Evolutionary conservation across 768 basidiomycete species (phyloP), one percentile per base, ranked within the genome.

Genomic region (Gloeostereum incarnatum): DNA sequence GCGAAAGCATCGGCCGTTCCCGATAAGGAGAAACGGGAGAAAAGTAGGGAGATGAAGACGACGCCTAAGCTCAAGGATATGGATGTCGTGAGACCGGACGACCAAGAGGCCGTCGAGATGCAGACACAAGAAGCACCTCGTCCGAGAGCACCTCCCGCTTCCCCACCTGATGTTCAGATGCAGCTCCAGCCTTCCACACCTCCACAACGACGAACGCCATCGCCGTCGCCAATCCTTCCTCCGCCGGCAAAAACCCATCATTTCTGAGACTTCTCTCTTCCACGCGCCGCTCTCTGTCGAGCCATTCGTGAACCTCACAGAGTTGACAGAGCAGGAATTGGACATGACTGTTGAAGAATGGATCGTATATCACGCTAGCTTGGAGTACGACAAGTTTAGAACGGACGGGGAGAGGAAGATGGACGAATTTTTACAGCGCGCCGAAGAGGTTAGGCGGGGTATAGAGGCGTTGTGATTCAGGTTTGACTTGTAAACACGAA

Each of bases 271-370:
- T 34, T 34, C 33, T 34, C 21, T 19, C 19, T n/a, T n/a, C n/a
- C n/a, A n/a, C n/a, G n/a, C 33, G 11, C 33, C 33, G 33, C 19
- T 20, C 21, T 34, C 33, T 17, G 16, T 11, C 4, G 19, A n/a
- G 34, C 31, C 30, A 17, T 31, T 35, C 29, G n/a, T 10, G 13
- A 33, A 31, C 22, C 38, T 39, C 23, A 24, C 13, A 11, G 9
- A 9, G 5, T 53, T 71, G 23, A 61, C 57, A 5, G 67, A 65
- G 35, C 59, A 59, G 20, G 71, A 78, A 45, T 58, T 63, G 33
- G 38, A 44, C 2, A 64, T 78, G 69, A 69, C 74, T 0, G 49
- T 78, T 26, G 76, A 78, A 43, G 58, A 78, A 44, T 69, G 71
- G 58, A 66, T 77, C 40, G 58, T 64, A 40, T 55, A 58, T 21